Conservation (phyloP, 2,329 filamentous ascomycete species). For the Trichoderma koningiopsis region DNA sequence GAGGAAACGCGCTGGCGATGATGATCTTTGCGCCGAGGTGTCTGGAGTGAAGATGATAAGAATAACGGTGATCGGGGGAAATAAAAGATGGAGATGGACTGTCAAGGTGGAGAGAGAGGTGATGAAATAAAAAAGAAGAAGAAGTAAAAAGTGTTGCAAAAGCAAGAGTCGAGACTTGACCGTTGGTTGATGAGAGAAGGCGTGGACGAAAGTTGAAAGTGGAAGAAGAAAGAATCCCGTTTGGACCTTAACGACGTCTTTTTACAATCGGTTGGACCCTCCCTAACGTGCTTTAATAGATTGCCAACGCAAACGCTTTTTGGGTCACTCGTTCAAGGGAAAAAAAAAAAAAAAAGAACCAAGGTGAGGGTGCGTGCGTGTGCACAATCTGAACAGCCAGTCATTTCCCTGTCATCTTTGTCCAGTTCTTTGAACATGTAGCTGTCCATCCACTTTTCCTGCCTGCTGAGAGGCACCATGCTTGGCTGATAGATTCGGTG, state of each 20-base stretch:
- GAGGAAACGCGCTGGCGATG: neutral
- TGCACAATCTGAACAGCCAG: neutral
- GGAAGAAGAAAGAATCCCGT: constrained; percentile 10
- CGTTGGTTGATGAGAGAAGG: neutral
- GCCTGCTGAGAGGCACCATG: neutral
- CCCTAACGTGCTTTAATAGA: neutral
- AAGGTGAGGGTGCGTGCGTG: neutral
- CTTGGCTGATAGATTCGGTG: neutral
- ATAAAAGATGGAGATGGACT: neutral
- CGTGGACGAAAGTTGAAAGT: neutral
- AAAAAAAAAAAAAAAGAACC: neutral
- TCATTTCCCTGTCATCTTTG: constrained; percentile 16
- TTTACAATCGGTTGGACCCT: neutral
- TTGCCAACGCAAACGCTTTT: constrained; percentile 7
- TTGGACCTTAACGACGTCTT: neutral
- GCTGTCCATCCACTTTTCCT: neutral
- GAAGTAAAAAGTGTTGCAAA: neutral
- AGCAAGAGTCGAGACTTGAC: neutral
- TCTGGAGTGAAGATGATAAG: neutral
- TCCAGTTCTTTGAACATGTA: neutral
- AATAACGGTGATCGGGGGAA: neutral
- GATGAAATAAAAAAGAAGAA: neutral
- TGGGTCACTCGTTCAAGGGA: neutral
- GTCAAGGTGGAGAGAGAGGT: neutral
- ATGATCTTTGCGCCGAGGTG: neutral